Evolutionary conservation across 2,329 filamentous ascomycete species (phyloP).

Genomic region (Akanthomyces lecanii): DNA sequence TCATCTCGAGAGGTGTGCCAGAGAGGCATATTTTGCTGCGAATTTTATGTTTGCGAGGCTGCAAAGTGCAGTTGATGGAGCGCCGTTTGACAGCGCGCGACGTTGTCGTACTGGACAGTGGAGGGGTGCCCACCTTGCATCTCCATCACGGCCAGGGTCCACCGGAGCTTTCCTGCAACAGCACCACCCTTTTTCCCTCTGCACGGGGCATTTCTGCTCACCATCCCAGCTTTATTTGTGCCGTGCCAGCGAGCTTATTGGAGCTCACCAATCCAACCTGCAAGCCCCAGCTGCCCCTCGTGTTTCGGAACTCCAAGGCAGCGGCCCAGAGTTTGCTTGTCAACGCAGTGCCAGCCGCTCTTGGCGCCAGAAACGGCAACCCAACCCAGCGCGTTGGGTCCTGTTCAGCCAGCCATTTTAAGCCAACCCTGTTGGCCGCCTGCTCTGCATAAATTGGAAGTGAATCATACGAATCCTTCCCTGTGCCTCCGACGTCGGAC

Average conservation of each 20-base stretch:
- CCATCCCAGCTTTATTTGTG: background rate
- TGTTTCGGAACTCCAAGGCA: constrained; percentile 6
- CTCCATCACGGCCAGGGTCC: background rate
- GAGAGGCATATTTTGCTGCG: background rate
- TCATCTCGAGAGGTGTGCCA: background rate
- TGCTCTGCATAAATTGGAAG: background rate
- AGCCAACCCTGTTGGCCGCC: background rate
- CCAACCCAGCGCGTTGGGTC: constrained; percentile 12
- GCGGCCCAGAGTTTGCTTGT: background rate
- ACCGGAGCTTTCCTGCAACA: background rate
- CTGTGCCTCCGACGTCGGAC: constrained; percentile 10
- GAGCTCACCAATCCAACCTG: constrained; percentile 2
- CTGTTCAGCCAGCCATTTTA: background rate
- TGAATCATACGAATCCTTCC: background rate
- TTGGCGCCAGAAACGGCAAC: constrained; percentile 2
- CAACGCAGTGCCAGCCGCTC: constrained; percentile 3
- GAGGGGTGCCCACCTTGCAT: background rate
- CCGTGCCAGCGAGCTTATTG: constrained; percentile 1
- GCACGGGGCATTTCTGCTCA: background rate
- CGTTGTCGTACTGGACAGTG: background rate
- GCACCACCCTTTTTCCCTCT: constrained; percentile 4
- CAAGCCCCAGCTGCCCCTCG: constrained; percentile 13
- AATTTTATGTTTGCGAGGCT: background rate
- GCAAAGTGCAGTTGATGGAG: background rate
- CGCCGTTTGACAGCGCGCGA: constrained; percentile 9